Conservation (phyloP, 1,139 yeast genomes). For the Blastobotrys petasosporus region DNA sequence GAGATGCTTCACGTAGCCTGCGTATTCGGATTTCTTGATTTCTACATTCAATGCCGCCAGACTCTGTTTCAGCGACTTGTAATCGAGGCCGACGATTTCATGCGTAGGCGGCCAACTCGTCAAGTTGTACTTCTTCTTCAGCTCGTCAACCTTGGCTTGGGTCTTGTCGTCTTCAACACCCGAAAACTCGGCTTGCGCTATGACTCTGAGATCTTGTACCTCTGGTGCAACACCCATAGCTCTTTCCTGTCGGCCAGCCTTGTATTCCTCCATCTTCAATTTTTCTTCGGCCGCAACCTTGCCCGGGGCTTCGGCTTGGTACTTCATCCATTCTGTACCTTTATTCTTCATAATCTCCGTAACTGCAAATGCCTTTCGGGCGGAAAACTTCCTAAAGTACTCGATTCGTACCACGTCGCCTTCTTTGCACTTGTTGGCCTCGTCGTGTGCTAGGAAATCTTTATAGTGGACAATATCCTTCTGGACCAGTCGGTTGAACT, state of each 20-base stretch:
- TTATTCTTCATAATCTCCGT: conserved; percentile 85
- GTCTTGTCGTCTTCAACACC: conserved; percentile 10
- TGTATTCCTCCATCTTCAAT: conserved; percentile 43
- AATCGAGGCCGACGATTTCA: conserved; percentile 27
- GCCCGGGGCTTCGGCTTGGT: conserved; percentile 65
- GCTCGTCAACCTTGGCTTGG: conserved; percentile 37
- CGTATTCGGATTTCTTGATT: conserved; percentile 24
- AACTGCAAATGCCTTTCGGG: conserved; percentile 82
- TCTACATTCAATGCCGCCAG: conserved; percentile 24
- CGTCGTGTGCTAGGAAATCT: conserved; percentile 90
- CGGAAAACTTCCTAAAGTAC: conserved; percentile 77
- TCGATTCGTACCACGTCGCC: conserved; percentile 95
- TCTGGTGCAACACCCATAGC: conserved; percentile 20
- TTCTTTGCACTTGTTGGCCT: conserved; percentile 83
- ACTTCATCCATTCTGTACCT: conserved; percentile 86
- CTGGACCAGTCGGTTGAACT: conserved; percentile 25
- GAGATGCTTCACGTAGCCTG: conserved; percentile 25
- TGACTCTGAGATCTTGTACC: conserved; percentile 25
- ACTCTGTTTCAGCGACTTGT: conserved; percentile 23
- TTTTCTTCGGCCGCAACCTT: conserved; percentile 60
- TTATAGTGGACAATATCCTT: conserved; percentile 67
- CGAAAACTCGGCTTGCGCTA: conserved; percentile 7
- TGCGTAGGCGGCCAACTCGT: conserved; percentile 52
- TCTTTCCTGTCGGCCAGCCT: conserved; percentile 30
- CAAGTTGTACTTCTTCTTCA: conserved; percentile 47